Base-by-base conservation (phyloP, 2,329 filamentous ascomycete genomes). In the Alternaria postmessia region DNA sequence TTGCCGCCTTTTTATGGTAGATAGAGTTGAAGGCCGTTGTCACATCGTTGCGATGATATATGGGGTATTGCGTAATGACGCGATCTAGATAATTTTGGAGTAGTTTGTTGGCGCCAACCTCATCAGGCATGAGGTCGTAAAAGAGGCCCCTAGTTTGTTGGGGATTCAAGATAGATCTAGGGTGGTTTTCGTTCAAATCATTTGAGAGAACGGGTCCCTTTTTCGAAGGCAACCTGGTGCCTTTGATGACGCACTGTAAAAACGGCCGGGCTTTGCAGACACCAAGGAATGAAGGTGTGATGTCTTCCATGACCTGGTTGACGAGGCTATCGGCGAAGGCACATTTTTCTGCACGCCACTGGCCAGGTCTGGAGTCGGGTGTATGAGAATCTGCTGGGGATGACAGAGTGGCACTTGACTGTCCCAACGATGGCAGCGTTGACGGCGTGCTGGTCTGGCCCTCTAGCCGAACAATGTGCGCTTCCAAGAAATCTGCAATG, bases 21-120 rank as follows among this genome's bases (percentile, higher is more conserved):
- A 77, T 73, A 34, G 71, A 71, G 39, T 75, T 74, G 61, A 76
- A 76, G 3, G 75, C 74, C 26, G 67, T 70, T 0, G 68, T 74
- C 2, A 77, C 70, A 54, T 78, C 73, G 20, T 67, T 73, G 2
- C 73, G 61, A 43, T 78, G 75, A 46, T 76, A 78, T 30, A 78
- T 78, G n/a, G 75, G 75, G 56, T 77, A 77, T 56, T 76, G 75
- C 6, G 75, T 74, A 52, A 77, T 75, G 51, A 77, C 67, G 20
- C 73, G 70, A 42, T 75, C 70, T 20, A 75, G 60, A 52, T 76
- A 78, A 54, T 72, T 76, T 36, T 71, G 64, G 51, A 77, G 68
- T 7, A 78, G 63, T 41, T 72, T 73, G 34, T 66, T 70, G 42
- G 75, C 75, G 8, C 70, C 73, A 18, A 75, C 70, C 52, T 68